Evolutionary conservation across 495 filamentous ascomycete genomes (phyloP).

Genomic region (Penicillium chermesinum): DNA sequence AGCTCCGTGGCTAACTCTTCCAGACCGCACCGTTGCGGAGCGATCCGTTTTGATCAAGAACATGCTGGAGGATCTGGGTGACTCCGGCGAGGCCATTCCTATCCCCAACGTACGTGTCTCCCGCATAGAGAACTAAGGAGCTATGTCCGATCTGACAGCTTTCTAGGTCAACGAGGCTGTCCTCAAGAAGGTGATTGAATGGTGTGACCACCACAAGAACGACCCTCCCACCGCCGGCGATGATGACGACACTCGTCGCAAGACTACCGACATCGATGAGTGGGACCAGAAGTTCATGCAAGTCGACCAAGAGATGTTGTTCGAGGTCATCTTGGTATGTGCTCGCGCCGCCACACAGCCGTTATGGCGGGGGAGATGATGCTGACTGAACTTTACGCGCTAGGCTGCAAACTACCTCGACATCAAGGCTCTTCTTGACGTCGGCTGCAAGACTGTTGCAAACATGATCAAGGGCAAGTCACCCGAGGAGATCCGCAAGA

Average conservation of each 20-base stretch:
- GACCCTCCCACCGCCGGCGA: conserved; percentile 80
- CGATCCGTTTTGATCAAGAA: conserved; percentile 95
- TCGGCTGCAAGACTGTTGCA: conserved; percentile 65
- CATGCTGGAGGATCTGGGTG: conserved; percentile 88
- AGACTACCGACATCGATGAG: conserved; percentile 97
- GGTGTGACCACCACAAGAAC: conserved; percentile 89
- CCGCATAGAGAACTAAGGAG: too few relatives aligned
- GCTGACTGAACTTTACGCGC: conserved; percentile 2
- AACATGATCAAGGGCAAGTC: conserved; percentile 73
- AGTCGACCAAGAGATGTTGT: conserved; percentile 99
- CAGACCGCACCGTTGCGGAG: conserved; percentile 81
- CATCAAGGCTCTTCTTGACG: conserved; percentile 63
- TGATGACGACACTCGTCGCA: conserved; percentile 90
- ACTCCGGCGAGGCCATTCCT: conserved; percentile 63
- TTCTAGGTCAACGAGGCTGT: conserved; percentile 86
- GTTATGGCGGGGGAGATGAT: background rate
- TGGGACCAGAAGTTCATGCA: conserved; percentile 99
- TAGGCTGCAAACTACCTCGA: conserved; percentile 69
- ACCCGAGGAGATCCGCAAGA: conserved; percentile 70
- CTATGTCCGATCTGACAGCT: background rate
- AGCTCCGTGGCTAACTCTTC: background rate
- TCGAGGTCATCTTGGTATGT: conserved; percentile 95
- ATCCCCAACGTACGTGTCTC: conserved; percentile 74
- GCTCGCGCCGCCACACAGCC: background rate
- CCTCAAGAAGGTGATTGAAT: conserved; percentile 91